A percentile compares a stretch with the other conserved stretches of the same genome.
Evolutionary conservation across 805 yeast species (phyloP).

Genomic region (Suhomyces faveliae): DNA sequence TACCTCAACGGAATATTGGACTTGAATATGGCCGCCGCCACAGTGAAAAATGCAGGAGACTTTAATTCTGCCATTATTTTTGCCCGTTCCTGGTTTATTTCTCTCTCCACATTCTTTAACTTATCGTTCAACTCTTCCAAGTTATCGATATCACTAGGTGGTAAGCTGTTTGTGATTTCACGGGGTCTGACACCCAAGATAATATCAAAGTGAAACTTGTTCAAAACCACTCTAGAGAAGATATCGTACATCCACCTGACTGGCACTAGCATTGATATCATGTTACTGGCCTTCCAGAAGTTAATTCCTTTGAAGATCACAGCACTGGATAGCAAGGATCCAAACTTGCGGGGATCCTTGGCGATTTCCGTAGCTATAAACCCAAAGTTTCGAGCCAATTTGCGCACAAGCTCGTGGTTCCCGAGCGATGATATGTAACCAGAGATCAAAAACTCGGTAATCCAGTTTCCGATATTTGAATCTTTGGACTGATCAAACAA

Average conservation of each 20-base stretch:
- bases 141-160: conserved; percentile 18
- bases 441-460: conserved; percentile 34
- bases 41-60: neutral
- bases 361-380: neutral
- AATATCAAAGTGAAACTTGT: conserved; percentile 31
- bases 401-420: conserved; percentile 27
- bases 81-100: neutral
- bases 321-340: neutral
- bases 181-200: conserved; percentile 29
- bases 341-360: neutral
- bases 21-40: conserved; percentile 1
- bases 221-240: conserved; percentile 30
- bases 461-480: conserved; percentile 18
- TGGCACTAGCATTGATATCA: conserved; percentile 37
- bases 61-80: neutral
- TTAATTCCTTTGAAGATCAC: conserved; percentile 22
- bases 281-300: conserved; percentile 28
- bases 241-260: conserved; percentile 38
- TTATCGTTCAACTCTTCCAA: conserved; percentile 21
- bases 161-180: conserved; percentile 31
- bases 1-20: conserved; percentile 5
- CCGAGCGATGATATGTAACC: conserved; percentile 41
- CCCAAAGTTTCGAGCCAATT: conserved; percentile 15
- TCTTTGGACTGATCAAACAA: conserved; percentile 18
- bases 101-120: neutral